phyloP scores from a whole-genome alignment of 2,329 filamentous ascomycete genomes.

The Arachnomyces sp. region DNA sequence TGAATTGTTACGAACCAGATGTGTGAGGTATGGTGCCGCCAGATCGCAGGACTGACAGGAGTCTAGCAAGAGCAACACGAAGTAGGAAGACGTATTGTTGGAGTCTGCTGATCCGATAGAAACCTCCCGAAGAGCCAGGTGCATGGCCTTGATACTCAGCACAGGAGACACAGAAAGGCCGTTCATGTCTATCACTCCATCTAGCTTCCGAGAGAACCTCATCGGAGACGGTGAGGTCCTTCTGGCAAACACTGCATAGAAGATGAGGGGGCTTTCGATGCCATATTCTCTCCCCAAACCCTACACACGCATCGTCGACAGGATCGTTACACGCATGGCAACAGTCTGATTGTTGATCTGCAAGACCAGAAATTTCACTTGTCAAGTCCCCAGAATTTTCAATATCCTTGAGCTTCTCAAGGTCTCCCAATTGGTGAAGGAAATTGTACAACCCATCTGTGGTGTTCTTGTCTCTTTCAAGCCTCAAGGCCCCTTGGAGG shows the following conservation, averaged over 20 bases:
- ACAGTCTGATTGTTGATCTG: conserved; percentile 72
- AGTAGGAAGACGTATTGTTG: conserved; percentile 93
- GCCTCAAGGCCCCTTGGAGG: conserved; percentile 80
- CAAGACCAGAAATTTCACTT: conserved; percentile 56
- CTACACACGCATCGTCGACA: conserved; percentile 88
- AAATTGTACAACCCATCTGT: conserved; percentile 73
- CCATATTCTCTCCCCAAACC: conserved; percentile 67
- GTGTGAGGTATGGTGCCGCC: conserved; percentile 72
- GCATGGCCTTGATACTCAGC: conserved; percentile 41
- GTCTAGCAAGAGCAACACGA: conserved; percentile 78
- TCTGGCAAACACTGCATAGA: conserved; percentile 59
- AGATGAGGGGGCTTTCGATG: conserved; percentile 66
- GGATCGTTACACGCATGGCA: conserved; percentile 74
- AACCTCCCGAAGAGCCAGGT: conserved; percentile 40
- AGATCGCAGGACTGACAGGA: conserved; percentile 76
- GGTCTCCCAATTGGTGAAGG: conserved; percentile 69
- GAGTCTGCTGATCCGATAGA: conserved; percentile 72
- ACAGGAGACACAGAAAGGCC: conserved; percentile 64
- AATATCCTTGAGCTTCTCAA: conserved; percentile 72
- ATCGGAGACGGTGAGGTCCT: conserved; percentile 57
- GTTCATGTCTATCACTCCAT: conserved; percentile 59
- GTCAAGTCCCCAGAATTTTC: conserved; percentile 56
- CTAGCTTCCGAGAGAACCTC: conserved; percentile 54
- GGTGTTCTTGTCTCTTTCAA: conserved; percentile 73
- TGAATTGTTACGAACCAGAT: conserved; percentile 41